A percentile compares a stretch with the other conserved stretches of the same genome.
Conservation (phyloP, 306 rosid genomes). For the Lathyrus tuberosus region DNA sequence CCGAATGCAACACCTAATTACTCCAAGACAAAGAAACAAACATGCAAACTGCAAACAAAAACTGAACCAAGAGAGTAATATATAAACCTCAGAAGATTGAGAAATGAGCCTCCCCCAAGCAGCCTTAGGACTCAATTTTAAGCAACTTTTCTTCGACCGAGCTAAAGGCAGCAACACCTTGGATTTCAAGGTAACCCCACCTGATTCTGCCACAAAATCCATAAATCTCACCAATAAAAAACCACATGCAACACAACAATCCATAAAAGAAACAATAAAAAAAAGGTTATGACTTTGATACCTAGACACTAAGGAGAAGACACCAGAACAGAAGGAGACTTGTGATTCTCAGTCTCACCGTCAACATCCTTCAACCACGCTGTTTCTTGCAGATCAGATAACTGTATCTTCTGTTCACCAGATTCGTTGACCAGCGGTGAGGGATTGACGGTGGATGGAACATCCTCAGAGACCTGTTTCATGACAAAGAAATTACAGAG, state of each 20-base stretch:
- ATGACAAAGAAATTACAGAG: conserved; percentile 33
- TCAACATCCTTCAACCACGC: conserved; percentile 57
- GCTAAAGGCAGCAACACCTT: conserved; percentile 38
- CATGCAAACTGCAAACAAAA: conserved; percentile 17
- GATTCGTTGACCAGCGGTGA: conserved; percentile 65
- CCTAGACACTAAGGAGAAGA: conserved; percentile 67
- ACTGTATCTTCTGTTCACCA: conserved; percentile 54
- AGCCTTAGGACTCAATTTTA: conserved; percentile 45
- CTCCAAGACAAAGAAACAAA: conserved; percentile 54
- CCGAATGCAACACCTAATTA: too few relatives aligned
- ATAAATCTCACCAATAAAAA: conserved; percentile 38
- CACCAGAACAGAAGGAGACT: conserved; percentile 59
- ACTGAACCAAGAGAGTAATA: conserved; percentile 21
- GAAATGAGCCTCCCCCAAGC: conserved; percentile 94
- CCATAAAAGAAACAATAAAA: conserved; percentile 15
- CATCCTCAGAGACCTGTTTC: conserved; percentile 69
- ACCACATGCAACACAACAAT: conserved; percentile 39
- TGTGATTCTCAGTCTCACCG: conserved; percentile 65
- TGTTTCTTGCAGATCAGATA: conserved; percentile 74
- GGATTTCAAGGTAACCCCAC: conserved; percentile 58
- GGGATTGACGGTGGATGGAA: conserved; percentile 49
- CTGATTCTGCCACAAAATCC: conserved; percentile 46
- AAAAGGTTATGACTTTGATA: conserved; percentile 37
- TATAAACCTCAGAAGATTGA: conserved; percentile 81
- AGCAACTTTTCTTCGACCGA: conserved; percentile 61